Evolutionary conservation across 1,284 basidiomycete species (phyloP).

Genomic region (Trametes versicolor): DNA sequence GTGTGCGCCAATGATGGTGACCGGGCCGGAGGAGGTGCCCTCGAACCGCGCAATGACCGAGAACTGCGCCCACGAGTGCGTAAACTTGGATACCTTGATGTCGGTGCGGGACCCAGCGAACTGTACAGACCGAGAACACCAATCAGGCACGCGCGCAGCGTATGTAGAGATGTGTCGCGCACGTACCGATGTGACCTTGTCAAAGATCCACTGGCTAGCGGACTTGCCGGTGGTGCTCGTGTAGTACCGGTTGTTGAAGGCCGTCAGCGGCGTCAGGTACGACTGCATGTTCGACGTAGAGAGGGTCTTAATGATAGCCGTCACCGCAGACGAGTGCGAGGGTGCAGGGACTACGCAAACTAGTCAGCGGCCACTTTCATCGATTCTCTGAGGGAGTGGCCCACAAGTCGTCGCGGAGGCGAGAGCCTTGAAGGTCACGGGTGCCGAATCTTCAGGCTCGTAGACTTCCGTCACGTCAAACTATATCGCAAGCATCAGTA

Average conservation of each 20-base stretch:
- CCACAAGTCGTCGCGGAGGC: constrained; percentile 41
- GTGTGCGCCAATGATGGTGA: constrained; percentile 71
- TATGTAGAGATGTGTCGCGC: constrained; percentile 32
- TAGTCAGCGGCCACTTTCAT: neutral
- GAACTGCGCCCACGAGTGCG: constrained; percentile 73
- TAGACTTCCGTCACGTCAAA: constrained; percentile 64
- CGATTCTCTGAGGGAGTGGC: constrained; percentile 9
- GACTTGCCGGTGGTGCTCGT: constrained; percentile 50
- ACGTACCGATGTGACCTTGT: constrained; percentile 40
- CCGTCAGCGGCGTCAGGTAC: constrained; percentile 50
- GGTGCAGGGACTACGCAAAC: constrained; percentile 47
- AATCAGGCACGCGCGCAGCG: constrained; percentile 1
- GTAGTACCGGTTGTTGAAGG: constrained; percentile 60
- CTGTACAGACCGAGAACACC: constrained; percentile 38
- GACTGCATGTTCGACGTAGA: constrained; percentile 54
- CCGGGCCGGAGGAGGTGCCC: constrained; percentile 49
- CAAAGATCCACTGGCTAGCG: constrained; percentile 52
- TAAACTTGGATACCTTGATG: constrained; percentile 62
- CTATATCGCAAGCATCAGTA: neutral
- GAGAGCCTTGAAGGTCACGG: constrained; percentile 33
- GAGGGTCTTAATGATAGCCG: constrained; percentile 50
- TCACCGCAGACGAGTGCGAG: constrained; percentile 50
- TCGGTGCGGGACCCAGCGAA: constrained; percentile 51
- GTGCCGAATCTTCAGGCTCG: constrained; percentile 50
- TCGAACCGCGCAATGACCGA: constrained; percentile 68